phyloP scores from a whole-genome alignment of 192 early-diverging fungal species.

The Coemansia sp. region DNA sequence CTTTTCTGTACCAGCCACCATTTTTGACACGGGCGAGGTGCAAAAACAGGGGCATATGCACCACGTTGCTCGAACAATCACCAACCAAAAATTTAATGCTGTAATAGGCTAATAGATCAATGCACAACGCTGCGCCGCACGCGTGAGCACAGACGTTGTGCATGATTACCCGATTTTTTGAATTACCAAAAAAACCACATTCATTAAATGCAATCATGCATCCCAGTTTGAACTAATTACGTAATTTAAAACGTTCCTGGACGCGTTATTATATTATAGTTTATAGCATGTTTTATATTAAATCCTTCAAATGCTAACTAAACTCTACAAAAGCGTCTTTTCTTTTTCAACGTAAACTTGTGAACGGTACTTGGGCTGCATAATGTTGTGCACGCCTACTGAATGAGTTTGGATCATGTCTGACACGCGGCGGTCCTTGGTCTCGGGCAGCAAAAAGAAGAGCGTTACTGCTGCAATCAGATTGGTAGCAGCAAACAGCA shows the following conservation, averaged over 20 bases:
- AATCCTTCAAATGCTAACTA: neutral
- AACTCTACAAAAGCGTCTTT: neutral
- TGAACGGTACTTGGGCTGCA: constrained; percentile 15
- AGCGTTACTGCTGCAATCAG: constrained; percentile 59
- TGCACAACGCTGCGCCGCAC: neutral
- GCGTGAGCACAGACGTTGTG: neutral
- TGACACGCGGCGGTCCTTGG: constrained; percentile 67
- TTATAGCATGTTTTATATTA: neutral
- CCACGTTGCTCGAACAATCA: neutral
- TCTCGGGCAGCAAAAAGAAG: constrained; percentile 71
- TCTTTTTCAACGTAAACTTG: neutral
- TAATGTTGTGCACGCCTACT: constrained; percentile 40
- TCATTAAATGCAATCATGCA: neutral
- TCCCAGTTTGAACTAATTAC: neutral
- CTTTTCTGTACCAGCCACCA: constrained; percentile 7
- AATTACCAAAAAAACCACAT: neutral
- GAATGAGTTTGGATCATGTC: constrained; percentile 54
- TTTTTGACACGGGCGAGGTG: constrained; percentile 7
- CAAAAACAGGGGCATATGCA: neutral
- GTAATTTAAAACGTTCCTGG: neutral
- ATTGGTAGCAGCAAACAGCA: constrained; percentile 65
- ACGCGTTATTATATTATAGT: neutral
- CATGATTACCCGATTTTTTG: constrained; percentile 1
- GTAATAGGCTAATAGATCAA: constrained; percentile 1
- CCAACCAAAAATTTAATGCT: constrained; percentile 6